A percentile compares a stretch with the other conserved stretches of the same genome.
phyloP scores from a whole-genome alignment of 2,329 filamentous ascomycete species.

The Eurotiales sp. region DNA sequence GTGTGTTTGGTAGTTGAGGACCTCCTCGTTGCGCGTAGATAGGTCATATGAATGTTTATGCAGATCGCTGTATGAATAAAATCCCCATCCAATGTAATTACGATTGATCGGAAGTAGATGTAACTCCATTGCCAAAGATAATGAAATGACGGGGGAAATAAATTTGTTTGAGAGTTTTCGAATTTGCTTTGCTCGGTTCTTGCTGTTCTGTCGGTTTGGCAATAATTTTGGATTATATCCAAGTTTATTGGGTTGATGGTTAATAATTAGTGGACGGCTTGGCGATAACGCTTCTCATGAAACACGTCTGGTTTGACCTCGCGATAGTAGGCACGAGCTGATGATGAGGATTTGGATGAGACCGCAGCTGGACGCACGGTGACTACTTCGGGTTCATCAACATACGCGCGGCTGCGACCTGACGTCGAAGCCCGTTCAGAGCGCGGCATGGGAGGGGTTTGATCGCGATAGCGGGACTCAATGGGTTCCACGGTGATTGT shows the following conservation, averaged over 20 bases:
- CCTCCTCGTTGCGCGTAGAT: background rate
- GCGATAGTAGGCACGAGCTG: constrained; percentile 19
- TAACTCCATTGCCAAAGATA: background rate
- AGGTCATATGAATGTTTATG: constrained; percentile 6
- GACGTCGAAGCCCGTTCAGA: constrained; percentile 16
- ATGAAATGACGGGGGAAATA: too few relatives aligned
- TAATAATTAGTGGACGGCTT: constrained; percentile 10
- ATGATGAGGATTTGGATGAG: constrained; percentile 21
- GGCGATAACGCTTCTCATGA: constrained; percentile 17
- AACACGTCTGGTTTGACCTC: constrained; percentile 28
- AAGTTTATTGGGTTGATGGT: too few relatives aligned
- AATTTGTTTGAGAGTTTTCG: too few relatives aligned
- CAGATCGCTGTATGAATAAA: constrained; percentile 5
- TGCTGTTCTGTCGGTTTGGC: constrained; percentile 11
- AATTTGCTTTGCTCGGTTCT: background rate
- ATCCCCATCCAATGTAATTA: background rate
- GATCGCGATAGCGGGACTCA: constrained; percentile 24
- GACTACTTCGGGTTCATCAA: constrained; percentile 21
- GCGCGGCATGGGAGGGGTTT: constrained; percentile 21
- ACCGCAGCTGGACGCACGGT: constrained; percentile 21
- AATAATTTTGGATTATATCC: too few relatives aligned
- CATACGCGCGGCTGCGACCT: constrained; percentile 24
- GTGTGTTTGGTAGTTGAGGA: too few relatives aligned
- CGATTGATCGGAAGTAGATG: background rate
- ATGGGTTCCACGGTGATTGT: constrained; percentile 24